A percentile compares a stretch with the other conserved stretches of the same genome.
phyloP scores from a whole-genome alignment of 208 protist species.

The Porcisia hertigi region DNA sequence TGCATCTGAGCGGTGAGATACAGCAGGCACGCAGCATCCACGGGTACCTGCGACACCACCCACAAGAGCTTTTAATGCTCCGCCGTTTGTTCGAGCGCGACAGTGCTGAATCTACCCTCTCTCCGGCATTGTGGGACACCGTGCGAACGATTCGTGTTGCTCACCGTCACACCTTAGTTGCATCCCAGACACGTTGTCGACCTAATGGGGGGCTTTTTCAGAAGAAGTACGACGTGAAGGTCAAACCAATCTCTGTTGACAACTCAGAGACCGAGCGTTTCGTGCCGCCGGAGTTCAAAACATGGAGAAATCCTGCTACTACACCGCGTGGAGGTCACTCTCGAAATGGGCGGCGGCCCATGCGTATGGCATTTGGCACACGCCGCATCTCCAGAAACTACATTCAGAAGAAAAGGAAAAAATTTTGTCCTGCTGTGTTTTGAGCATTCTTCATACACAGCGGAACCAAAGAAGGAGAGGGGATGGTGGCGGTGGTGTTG shows the following conservation, averaged over 20 bases:
- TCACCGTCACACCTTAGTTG: conserved; percentile 37
- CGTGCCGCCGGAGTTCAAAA: conserved; percentile 79
- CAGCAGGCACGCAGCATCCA: conserved; percentile 3
- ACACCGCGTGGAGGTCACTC: conserved; percentile 39
- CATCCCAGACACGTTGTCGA: conserved; percentile 9
- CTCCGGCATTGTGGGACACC: conserved; percentile 71
- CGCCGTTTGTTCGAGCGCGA: conserved; percentile 71
- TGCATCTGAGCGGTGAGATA: conserved; percentile 24
- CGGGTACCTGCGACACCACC: conserved; percentile 33
- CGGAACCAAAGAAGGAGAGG: neutral
- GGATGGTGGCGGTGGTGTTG: no score
- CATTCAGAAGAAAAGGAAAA: conserved; percentile 62
- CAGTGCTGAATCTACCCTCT: conserved; percentile 29
- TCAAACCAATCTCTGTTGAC: conserved; percentile 50
- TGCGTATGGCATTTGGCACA: conserved; percentile 64
- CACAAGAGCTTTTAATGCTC: conserved; percentile 52
- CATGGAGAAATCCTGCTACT: conserved; percentile 57
- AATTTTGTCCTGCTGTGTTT: conserved; percentile 35
- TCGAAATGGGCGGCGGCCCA: conserved; percentile 15
- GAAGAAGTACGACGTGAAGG: conserved; percentile 52
- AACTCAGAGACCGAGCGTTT: conserved; percentile 57
- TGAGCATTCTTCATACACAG: neutral
- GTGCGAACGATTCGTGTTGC: conserved; percentile 58
- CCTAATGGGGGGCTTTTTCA: conserved; percentile 45
- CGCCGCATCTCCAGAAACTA: conserved; percentile 80